phyloP scores from a whole-genome alignment of 768 basidiomycete genomes.

The Amanita molliuscula region DNA sequence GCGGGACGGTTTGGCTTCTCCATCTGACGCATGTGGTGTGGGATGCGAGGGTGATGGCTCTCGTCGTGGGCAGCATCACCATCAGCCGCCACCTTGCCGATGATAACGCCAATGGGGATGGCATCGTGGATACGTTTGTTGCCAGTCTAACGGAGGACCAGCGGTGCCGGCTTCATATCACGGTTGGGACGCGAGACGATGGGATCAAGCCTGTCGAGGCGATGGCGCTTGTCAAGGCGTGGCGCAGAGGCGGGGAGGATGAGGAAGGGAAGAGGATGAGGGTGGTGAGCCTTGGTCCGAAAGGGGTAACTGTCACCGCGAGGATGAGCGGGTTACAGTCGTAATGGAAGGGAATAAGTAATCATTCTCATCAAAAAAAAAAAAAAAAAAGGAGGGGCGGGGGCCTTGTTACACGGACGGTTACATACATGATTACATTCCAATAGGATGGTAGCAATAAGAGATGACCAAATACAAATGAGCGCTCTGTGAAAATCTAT shows the following conservation, averaged over 20 bases:
- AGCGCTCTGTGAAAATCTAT: background rate
- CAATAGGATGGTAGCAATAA: background rate
- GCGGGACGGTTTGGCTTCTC: constrained; percentile 38
- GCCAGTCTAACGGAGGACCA: constrained; percentile 34
- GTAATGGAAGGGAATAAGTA: background rate
- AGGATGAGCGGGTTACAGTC: background rate
- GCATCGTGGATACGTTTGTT: constrained; percentile 29
- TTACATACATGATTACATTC: too few relatives aligned
- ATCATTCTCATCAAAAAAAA: background rate
- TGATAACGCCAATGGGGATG: constrained; percentile 7
- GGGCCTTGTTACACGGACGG: background rate
- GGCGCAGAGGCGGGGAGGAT: constrained; percentile 24
- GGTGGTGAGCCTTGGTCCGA: background rate
- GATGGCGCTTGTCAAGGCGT: constrained; percentile 47
- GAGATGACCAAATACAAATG: too few relatives aligned
- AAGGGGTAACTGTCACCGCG: background rate
- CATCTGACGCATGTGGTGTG: constrained; percentile 56
- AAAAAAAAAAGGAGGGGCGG: too few relatives aligned
- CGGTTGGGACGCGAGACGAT: constrained; percentile 60
- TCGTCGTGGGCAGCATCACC: constrained; percentile 64
- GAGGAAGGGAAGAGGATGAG: background rate
- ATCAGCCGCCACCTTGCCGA: constrained; percentile 1
- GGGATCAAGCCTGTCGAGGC: constrained; percentile 60
- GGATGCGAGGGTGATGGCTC: constrained; percentile 41
- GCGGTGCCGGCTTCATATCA: constrained; percentile 62